Evolutionary conservation across 192 early-diverging fungal genomes (phyloP).

Genomic region (Allomyces macrogynus): DNA sequence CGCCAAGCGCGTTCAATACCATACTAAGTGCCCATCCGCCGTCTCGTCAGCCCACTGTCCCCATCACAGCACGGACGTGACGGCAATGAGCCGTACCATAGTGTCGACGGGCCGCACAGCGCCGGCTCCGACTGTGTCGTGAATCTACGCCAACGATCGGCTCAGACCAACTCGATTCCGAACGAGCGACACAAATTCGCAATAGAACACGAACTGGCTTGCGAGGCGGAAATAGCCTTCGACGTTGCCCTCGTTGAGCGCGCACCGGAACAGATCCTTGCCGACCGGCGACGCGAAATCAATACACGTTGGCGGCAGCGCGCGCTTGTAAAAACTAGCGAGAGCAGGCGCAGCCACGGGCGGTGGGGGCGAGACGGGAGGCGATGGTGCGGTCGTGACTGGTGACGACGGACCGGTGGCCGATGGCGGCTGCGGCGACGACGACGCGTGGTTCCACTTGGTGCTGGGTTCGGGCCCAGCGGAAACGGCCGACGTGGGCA

Average conservation of each 20-base stretch:
- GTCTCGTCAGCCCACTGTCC: neutral
- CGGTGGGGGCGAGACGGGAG: no score
- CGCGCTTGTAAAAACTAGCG: constrained; percentile 13
- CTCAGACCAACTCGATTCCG: no score
- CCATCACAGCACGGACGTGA: no score
- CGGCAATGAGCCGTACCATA: neutral
- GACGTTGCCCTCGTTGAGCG: constrained; percentile 9
- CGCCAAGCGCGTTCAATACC: constrained; percentile 19
- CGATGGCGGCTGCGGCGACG: no score
- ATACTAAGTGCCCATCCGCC: constrained; percentile 3
- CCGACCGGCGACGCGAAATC: constrained; percentile 11
- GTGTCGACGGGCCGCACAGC: constrained; percentile 18
- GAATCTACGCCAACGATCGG: neutral
- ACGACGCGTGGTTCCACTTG: no score
- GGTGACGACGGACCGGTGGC: no score
- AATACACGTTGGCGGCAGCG: constrained; percentile 14
- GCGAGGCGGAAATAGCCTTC: constrained; percentile 17
- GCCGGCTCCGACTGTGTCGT: constrained; percentile 22
- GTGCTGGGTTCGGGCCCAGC: no score
- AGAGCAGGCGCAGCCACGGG: no score
- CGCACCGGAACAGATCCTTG: constrained; percentile 10
- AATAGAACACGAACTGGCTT: constrained; percentile 8
- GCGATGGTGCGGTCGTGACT: no score
- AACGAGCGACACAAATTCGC: no score
- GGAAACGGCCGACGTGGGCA: no score